Evolutionary conservation across 768 basidiomycete genomes (phyloP).

Genomic region (Polyporus arcularius): DNA sequence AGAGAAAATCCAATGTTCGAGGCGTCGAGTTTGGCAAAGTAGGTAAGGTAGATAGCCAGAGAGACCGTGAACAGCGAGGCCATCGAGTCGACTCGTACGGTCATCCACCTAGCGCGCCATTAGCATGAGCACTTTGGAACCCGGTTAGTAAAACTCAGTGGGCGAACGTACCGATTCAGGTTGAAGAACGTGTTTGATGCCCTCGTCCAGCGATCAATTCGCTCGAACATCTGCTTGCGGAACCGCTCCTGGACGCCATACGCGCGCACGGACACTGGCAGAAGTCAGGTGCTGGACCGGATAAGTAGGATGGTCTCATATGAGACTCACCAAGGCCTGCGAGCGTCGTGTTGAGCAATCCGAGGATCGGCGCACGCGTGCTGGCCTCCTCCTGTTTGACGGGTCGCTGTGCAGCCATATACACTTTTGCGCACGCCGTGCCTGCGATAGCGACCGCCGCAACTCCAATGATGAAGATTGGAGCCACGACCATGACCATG

Average conservation of each 20-base stretch:
- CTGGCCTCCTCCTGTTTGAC: slow-evolving; percentile 59
- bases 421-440: slow-evolving; percentile 44
- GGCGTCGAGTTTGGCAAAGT: slow-evolving; percentile 39
- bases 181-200: slow-evolving; percentile 44
- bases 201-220: slow-evolving; percentile 48
- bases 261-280: slow-evolving; percentile 48
- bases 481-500: slow-evolving; percentile 40
- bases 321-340: slow-evolving; percentile 42
- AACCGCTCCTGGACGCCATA: slow-evolving; percentile 51
- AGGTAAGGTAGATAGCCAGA: slow-evolving; percentile 52
- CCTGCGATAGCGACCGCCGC: slow-evolving; percentile 38
- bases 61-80: slow-evolving; percentile 48
- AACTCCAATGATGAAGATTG: slow-evolving; percentile 42
- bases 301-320: background rate
- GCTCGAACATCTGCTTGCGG: slow-evolving; percentile 38
- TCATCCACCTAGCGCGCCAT: slow-evolving; percentile 40
- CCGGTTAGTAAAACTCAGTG: too few relatives aligned
- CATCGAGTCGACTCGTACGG: slow-evolving; percentile 52
- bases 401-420: slow-evolving; percentile 55
- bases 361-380: slow-evolving; percentile 47
- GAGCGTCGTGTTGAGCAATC: slow-evolving; percentile 53
- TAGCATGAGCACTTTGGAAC: background rate
- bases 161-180: slow-evolving; percentile 34
- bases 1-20: slow-evolving; percentile 39
- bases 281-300: background rate